These are phyloP conservation scores for Taphrina confusa DNA, from an alignment of 1,139 yeast species.

Conservation along the genomic window DNA sequence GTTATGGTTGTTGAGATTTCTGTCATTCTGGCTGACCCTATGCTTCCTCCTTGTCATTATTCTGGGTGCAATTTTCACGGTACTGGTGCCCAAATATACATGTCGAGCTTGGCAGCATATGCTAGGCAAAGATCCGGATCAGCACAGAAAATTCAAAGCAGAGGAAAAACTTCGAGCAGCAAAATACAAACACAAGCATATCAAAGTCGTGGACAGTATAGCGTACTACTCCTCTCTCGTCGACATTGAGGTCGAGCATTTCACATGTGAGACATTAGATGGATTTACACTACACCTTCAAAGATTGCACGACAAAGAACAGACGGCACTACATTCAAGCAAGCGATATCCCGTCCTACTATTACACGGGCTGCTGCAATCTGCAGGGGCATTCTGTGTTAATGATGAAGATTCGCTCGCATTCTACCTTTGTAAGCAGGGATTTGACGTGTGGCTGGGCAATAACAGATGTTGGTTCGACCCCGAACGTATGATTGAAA, in stretches of 20 bases:
- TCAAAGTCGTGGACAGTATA: slow-evolving; percentile 53
- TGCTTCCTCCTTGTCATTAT: slow-evolving; percentile 11
- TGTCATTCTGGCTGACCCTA: slow-evolving; percentile 3
- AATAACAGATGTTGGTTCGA: slow-evolving; percentile 84
- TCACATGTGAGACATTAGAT: slow-evolving; percentile 70
- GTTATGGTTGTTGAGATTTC: slow-evolving; percentile 5
- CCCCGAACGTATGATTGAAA: slow-evolving; percentile 55
- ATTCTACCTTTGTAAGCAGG: slow-evolving; percentile 58
- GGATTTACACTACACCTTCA: slow-evolving; percentile 57
- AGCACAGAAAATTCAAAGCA: slow-evolving; percentile 35
- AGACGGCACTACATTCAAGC: slow-evolving; percentile 22
- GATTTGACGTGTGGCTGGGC: slow-evolving; percentile 93
- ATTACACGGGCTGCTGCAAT: slow-evolving; percentile 83
- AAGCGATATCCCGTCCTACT: slow-evolving; percentile 61
- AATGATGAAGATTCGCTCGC: slow-evolving; percentile 77
- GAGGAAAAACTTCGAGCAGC: slow-evolving; percentile 34
- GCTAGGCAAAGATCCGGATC: slow-evolving; percentile 9
- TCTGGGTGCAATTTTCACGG: slow-evolving; percentile 17
- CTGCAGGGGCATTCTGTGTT: slow-evolving; percentile 80
- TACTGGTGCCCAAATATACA: background rate
- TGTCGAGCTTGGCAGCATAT: background rate
- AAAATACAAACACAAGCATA: slow-evolving; percentile 43
- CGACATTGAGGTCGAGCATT: slow-evolving; percentile 61
- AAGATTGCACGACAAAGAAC: slow-evolving; percentile 38
- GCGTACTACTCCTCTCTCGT: slow-evolving; percentile 65